phyloP scores from a whole-genome alignment of 306 rosid genomes.

The Chamaecrista fasciculata region DNA sequence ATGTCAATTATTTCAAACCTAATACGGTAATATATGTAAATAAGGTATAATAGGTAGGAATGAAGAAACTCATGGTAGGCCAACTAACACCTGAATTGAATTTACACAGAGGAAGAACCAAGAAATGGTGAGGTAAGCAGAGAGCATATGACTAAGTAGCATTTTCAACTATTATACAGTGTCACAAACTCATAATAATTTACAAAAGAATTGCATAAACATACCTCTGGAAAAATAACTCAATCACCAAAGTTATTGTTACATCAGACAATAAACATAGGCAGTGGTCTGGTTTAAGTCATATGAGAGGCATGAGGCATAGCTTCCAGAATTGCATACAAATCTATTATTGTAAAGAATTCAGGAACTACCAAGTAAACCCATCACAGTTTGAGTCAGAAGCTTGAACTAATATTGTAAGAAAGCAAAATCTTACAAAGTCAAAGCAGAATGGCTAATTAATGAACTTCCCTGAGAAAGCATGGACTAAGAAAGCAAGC shows the following conservation, averaged over 20 bases:
- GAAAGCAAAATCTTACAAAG: background rate
- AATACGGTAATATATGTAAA: background rate
- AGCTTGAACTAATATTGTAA: background rate
- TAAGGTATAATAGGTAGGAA: slow-evolving; percentile 25
- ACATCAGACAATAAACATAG: slow-evolving; percentile 29
- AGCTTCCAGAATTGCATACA: slow-evolving; percentile 26
- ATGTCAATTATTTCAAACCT: too few relatives aligned
- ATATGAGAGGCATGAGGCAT: slow-evolving; percentile 2
- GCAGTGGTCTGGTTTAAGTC: slow-evolving; percentile 9
- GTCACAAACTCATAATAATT: slow-evolving; percentile 28
- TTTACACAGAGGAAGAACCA: slow-evolving; percentile 26
- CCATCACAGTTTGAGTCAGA: background rate
- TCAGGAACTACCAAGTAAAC: slow-evolving; percentile 15
- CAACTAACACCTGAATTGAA: slow-evolving; percentile 43
- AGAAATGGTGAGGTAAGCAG: slow-evolving; percentile 10
- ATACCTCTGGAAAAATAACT: slow-evolving; percentile 25
- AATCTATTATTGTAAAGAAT: slow-evolving; percentile 17
- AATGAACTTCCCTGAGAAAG: background rate
- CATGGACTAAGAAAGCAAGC: slow-evolving; percentile 2
- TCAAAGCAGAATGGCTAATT: slow-evolving; percentile 17
- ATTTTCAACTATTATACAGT: slow-evolving; percentile 3
- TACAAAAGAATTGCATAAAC: slow-evolving; percentile 31
- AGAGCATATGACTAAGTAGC: slow-evolving; percentile 22
- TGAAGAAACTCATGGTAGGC: slow-evolving; percentile 38
- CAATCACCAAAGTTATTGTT: slow-evolving; percentile 8